phyloP scores from a whole-genome alignment of 306 rosid species.

The Quercus dentata region DNA sequence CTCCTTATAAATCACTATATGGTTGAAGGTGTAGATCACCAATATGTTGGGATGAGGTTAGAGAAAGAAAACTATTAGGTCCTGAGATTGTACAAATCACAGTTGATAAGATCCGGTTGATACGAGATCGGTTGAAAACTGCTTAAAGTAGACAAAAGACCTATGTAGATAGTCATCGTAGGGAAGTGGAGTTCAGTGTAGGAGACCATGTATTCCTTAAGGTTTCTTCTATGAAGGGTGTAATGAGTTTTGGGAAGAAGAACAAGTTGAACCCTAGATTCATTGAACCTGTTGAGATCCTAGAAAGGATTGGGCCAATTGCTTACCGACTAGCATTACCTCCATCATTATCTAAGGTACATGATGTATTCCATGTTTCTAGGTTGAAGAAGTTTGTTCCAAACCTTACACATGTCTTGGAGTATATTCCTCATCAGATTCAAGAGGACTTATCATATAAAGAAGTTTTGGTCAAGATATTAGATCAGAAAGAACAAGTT shows the following conservation, averaged over 20 bases:
- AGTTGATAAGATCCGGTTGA: too few species aligned
- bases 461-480: too few species aligned
- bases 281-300: too few species aligned
- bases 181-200: neutral
- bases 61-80: neutral
- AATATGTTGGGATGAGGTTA: neutral
- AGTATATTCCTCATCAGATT: neutral
- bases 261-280: too few species aligned
- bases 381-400: neutral
- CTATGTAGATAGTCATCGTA: neutral
- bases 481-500: too few species aligned
- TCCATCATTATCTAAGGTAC: neutral
- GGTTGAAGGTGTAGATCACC: neutral
- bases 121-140: neutral
- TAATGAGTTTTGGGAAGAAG: neutral
- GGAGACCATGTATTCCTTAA: conserved; percentile 1
- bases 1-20: neutral
- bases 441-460: neutral
- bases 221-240: neutral
- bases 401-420: neutral
- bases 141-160: neutral
- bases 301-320: neutral
- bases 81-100: too few species aligned
- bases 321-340: neutral
- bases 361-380: neutral